These are phyloP conservation scores for Ottelia alismoides DNA, from an alignment of 106 monocot genomes.

Conservation along the genomic window DNA sequence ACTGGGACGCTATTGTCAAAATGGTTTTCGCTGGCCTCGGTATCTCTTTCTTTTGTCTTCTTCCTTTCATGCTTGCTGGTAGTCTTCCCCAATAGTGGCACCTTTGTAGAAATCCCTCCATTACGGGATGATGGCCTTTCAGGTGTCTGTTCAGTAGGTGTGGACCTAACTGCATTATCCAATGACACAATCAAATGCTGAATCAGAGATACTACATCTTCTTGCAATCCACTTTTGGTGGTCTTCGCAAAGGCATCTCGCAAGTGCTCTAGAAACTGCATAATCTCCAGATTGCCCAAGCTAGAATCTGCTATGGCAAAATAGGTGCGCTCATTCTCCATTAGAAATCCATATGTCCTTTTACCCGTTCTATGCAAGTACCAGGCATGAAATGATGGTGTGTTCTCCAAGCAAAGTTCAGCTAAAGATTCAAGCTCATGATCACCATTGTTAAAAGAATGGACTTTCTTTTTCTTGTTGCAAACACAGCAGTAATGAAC, in stretches of 20 bases:
- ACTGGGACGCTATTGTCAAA: not conserved
- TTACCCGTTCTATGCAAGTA: constrained; percentile 7
- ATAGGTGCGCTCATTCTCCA: constrained; percentile 5
- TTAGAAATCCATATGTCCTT: constrained; percentile 6
- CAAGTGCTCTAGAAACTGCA: constrained; percentile 6
- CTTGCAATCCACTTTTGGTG: constrained; percentile 1
- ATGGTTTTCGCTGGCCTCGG: not conserved
- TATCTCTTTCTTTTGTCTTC: constrained; percentile 7
- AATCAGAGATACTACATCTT: constrained; percentile 8
- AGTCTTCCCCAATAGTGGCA: constrained; percentile 5
- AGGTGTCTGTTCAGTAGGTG: not conserved
- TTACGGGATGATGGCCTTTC: not conserved
- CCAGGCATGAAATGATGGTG: constrained; percentile 13
- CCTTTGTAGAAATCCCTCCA: constrained; percentile 1
- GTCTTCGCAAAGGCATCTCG: constrained; percentile 4
- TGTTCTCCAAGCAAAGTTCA: constrained; percentile 8
- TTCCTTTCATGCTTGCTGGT: constrained; percentile 11
- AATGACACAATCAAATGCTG: not conserved
- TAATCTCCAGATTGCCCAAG: not conserved
- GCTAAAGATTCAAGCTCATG: constrained; percentile 5
- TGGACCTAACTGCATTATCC: not conserved
- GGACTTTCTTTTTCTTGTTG: not conserved
- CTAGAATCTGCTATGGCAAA: constrained; percentile 5
- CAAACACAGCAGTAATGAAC: constrained; percentile 7
- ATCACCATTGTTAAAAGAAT: constrained; percentile 6